Base-by-base conservation (phyloP, 1,284 basidiomycete genomes). In the Salmacisia buchloeana region DNA sequence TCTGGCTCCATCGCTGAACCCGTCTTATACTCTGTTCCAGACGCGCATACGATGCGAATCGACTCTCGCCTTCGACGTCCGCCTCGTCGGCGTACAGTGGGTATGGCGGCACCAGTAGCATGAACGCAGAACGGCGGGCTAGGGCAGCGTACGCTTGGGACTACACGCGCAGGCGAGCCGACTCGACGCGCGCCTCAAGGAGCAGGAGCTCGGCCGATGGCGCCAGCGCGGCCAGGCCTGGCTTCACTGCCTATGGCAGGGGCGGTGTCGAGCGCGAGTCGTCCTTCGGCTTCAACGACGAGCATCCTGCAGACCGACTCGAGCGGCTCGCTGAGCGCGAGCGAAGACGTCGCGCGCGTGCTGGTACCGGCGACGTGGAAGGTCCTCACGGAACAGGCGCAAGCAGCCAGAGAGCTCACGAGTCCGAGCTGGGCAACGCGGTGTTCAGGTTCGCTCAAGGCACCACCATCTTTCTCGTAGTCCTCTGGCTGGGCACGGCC, bases 91-190 rank as follows among this genome's bases (percentile, higher is more conserved):
- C 60, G 3, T 54, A 41, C 49, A n/a, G n/a, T 18, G 66, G 57
- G 4, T 70, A 69, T 45, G 27, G 57, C 5, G 72, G 71, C 61
- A 64, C 69, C 54, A 46, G 65, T n/a, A 59, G 63, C 4, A 66
- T 69, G 27, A 76, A 76, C 45, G 56, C 63, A 2, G 61, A 66
- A 6, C 64, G 75, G 0, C 68, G 76, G 0, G 73, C 74, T 1
- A 58, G 73, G 0, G 76, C 76, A 0, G 69, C 72, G 3, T 78
- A 78, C 46, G 77, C 77, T 1, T 79, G 77, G 77, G 75, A 74
- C 23, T 75, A 79, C 63, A 72, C 73, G 39, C 61, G 68, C 5
- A 58, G 74, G 3, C 63, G 64, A 35, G 29, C 46, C 49, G 49
- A 60, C 29, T 43, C 64, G 13, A 23, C 58, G 18, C 34, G 61